A percentile compares a stretch with the other conserved stretches of the same genome.
phyloP scores from a whole-genome alignment of 1,284 basidiomycete genomes.

The Leccinum solheimii region DNA sequence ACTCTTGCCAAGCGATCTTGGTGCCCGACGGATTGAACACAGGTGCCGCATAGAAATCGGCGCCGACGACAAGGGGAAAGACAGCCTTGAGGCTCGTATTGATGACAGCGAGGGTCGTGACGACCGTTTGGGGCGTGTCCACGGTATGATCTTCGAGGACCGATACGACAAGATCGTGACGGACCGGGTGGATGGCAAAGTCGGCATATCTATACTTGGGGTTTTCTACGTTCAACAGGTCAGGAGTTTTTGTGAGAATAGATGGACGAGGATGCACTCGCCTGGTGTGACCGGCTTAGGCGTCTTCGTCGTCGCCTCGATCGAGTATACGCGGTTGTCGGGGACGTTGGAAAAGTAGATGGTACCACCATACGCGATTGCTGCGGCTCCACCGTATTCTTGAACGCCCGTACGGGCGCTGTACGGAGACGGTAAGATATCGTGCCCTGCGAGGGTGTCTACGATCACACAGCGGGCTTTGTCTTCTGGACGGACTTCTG shows the following conservation, averaged over 20 bases:
- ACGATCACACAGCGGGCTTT: slow-evolving; percentile 32
- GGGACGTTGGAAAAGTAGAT: slow-evolving; percentile 39
- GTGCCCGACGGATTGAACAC: slow-evolving; percentile 68
- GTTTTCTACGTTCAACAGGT: slow-evolving; percentile 17
- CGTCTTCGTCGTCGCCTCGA: slow-evolving; percentile 8
- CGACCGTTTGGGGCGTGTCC: slow-evolving; percentile 49
- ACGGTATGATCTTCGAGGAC: slow-evolving; percentile 62
- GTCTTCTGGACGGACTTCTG: slow-evolving; percentile 44
- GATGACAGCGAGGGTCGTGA: slow-evolving; percentile 50
- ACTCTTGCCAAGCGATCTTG: slow-evolving; percentile 68
- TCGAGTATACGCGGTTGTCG: slow-evolving; percentile 29
- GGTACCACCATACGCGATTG: slow-evolving; percentile 31
- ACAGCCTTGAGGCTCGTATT: slow-evolving; percentile 36
- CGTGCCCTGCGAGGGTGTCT: slow-evolving; percentile 24
- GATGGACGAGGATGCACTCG: slow-evolving; percentile 2
- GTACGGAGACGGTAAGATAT: slow-evolving; percentile 36
- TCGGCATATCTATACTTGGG: slow-evolving; percentile 56
- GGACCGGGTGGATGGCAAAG: slow-evolving; percentile 29
- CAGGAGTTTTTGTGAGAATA: neutral
- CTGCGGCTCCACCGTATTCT: slow-evolving; percentile 43
- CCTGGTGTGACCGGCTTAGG: slow-evolving; percentile 31
- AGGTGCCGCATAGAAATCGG: slow-evolving; percentile 59
- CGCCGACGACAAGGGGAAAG: slow-evolving; percentile 40
- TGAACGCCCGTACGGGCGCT: slow-evolving; percentile 40
- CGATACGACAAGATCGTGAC: slow-evolving; percentile 28